Base-by-base conservation (phyloP, 2,329 filamentous ascomycete species). In the Fusarium napiforme region DNA sequence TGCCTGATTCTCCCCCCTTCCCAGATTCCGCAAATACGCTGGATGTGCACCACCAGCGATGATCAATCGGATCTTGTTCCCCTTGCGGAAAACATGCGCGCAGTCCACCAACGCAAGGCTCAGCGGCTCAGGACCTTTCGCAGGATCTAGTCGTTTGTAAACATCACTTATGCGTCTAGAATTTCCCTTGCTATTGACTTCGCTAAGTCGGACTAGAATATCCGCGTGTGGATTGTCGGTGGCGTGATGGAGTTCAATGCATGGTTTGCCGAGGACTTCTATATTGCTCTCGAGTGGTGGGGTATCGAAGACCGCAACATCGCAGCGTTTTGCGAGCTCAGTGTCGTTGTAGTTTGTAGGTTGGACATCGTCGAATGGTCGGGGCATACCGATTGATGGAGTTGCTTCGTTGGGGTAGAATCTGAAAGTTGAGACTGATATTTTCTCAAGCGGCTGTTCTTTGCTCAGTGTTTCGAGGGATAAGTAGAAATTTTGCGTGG, bases 321-420 rank as follows among this genome's bases (percentile, higher is more conserved):
- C 47, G 0, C 21, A 34, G 21, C 47, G 30, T 1, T 50, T 0
- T 0, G 47, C 21, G 4, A 50, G 30, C 4, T 34, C 30, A 4
- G 47, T 50, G 21, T 50, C 30, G 7, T 19, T 50, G 16, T 50
- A 50, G 30, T 34, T 50, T 19, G 30, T 4, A 4, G 47, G 30
- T 11, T 50, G 47, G 4, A 50, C 11, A 50, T 34, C 30, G 8
- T 50, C 47, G 30, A 50, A 50, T 19, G 21, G 47, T 14, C 47
- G 47, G 3, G 30, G 47, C 47, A 50, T 50, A 14, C 47, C 30
- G 16, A 50, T 50, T 2, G 30, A 5, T 2, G 47, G 47, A 14
- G 47, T 50, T 19, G 47, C 15, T 5, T 23, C 2, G 2, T 18
- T 50, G 5, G 47, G 47, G 30, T 34, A 19, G 30, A 50, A 50